Evolutionary conservation across 2,329 filamentous ascomycete genomes (phyloP), one percentile per base, ranked within the genome.

Genomic region (Talaromyces marneffei): DNA sequence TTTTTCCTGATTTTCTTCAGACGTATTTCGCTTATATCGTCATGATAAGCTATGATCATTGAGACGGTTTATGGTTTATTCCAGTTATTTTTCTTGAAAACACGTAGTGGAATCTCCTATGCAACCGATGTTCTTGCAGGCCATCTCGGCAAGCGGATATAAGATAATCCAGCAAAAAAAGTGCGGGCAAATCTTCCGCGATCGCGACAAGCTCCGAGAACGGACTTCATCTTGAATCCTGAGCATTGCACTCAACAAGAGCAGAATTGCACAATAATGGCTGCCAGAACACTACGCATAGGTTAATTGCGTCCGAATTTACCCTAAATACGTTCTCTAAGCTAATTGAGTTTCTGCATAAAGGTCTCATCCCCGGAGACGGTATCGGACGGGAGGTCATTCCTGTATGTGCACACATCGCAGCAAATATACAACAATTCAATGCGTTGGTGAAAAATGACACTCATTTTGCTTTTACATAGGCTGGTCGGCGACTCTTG

Each of bases 371-470:
- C 75, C 90, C 94, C 70, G 94, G 94, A 73, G 94, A 99, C 80
- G 94, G 94, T 78, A 99, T 99, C 79, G 94, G 94, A 79, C 91
- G 91, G 75, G 94, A 99, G 80, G 94, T 99, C 76, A 97, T 99
- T 77, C 94, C 94, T 67, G 90, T 81, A 52, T 58, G 46, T 42
- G 25, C 35, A 23, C 23, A 2, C 35, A n/a, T 16, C 35, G 31
- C 35, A 50, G 18, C n/a, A 57, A 18, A 29, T 31, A 54, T n/a
- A 57, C 52, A 35, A 66, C 59, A 69, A 52, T 33, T 33, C 7
- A 18, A 9, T 33, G n/a, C 27, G 1, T 31, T 16, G n/a, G 18
- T 23, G 16, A 6, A 33, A 6, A 40, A 4, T 55, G 52, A 39
- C 52, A 2, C n/a, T 64, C 59, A 40, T 50, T 52, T n/a, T 12